Evolutionary conservation across 495 filamentous ascomycete species (phyloP).

Genomic region (Neurospora tetraspora): DNA sequence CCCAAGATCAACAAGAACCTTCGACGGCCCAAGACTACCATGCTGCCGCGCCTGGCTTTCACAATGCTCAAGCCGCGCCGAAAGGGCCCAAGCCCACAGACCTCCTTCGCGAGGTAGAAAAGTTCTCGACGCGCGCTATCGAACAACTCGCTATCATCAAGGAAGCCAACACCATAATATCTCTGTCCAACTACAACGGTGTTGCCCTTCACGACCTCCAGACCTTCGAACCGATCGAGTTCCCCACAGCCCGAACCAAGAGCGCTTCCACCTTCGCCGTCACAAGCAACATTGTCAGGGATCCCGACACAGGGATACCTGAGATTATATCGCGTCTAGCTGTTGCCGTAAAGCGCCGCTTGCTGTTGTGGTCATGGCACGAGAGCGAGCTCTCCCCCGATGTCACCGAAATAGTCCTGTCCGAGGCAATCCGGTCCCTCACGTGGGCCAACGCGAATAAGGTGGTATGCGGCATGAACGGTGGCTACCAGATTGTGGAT

Average conservation of each 20-base stretch:
- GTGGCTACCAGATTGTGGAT: conserved; percentile 82
- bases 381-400: conserved; percentile 78
- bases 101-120: conserved; percentile 80
- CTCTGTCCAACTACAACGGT: conserved; percentile 68
- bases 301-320: conserved; percentile 73
- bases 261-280: conserved; percentile 86
- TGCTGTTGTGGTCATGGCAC: conserved; percentile 89
- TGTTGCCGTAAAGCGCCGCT: conserved; percentile 82
- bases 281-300: conserved; percentile 88
- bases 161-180: conserved; percentile 82
- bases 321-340: conserved; percentile 84
- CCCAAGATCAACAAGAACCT: not conserved
- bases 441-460: conserved; percentile 83
- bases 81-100: conserved; percentile 56
- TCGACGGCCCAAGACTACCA: not conserved
- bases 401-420: conserved; percentile 64
- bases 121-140: conserved; percentile 79
- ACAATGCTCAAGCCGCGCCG: conserved; percentile 11
- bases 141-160: conserved; percentile 94
- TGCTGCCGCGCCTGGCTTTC: conserved; percentile 8
- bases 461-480: conserved; percentile 77
- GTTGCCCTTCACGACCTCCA: conserved; percentile 84
- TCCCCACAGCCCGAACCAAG: conserved; percentile 56
- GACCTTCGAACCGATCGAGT: conserved; percentile 69
- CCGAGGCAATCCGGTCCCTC: conserved; percentile 69